Conservation (phyloP, 148 eudicot species). For the Dianthus caryophyllus region DNA sequence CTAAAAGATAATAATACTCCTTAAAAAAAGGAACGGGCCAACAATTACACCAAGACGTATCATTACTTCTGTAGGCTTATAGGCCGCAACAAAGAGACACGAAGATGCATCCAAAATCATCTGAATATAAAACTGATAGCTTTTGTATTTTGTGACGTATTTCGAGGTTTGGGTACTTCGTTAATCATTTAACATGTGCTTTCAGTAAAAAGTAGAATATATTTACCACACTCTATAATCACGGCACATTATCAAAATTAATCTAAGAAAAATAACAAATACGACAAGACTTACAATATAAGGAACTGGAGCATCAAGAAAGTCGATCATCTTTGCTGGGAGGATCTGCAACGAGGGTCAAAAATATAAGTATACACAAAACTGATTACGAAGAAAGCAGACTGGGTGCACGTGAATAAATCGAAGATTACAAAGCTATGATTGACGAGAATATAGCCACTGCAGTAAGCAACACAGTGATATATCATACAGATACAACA, state of each 20-base stretch:
- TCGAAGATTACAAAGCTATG: too few relatives aligned
- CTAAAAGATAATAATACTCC: background rate
- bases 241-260: background rate
- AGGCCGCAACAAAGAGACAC: background rate
- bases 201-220: constrained; percentile 42
- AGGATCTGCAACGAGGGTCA: constrained; percentile 51
- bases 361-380: too few relatives aligned
- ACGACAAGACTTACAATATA: constrained; percentile 48
- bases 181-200: background rate
- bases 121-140: constrained; percentile 28
- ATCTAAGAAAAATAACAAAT: background rate
- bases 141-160: background rate
- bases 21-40: too few relatives aligned
- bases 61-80: background rate
- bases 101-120: background rate
- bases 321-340: constrained; percentile 88
- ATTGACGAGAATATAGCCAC: too few relatives aligned
- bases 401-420: too few relatives aligned
- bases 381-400: too few relatives aligned
- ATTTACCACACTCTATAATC: constrained; percentile 8
- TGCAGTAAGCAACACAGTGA: background rate
- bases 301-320: constrained; percentile 92
- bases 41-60: background rate
- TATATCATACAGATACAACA: background rate
- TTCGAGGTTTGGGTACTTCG: background rate